Evolutionary conservation across 1,139 yeast genomes (phyloP), one percentile per base, ranked within the genome.

Genomic region (Yamadazyma taylorii): DNA sequence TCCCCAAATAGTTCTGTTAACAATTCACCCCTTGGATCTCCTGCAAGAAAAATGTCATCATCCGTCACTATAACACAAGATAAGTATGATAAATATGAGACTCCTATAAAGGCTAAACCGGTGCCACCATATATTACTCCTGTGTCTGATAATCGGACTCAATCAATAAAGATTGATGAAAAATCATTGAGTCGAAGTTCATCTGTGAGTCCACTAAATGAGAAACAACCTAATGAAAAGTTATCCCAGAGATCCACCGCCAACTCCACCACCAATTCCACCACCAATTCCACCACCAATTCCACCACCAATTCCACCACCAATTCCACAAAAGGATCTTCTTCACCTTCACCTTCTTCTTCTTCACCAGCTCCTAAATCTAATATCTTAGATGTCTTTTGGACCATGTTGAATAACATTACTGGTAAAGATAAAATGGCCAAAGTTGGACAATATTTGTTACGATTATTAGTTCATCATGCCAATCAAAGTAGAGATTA

Each of bases 351-450:
- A 17, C 11, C 23, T 17, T 15, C 36, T 8, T 5, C 16, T 3
- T 16, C 32, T 8, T 9, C 29, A 4, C 35, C 27, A 25, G 30
- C 37, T 15, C 38, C 40, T n/a, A n/a, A n/a, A 43, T 63, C 35
- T 2, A n/a, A 32, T 3, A 19, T 29, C 6, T 15, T 47, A 55
- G 81, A 77, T 35, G 61, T 81, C 4, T 63, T 80, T 39, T 72
- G 79, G 61, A 63, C 65, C 26, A 61, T 78, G 61, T 58, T 81
- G 40, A 75, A 73, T 42, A 72, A 73, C 39, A 58, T 82, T 19
- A 70, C 77, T 2, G 90, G 90, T 24, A 84, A 83, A 55, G 92
- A 84, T 52, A 81, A 82, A 51, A 43, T 81, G 47, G 85, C 87
- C 24, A 84, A 84, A 50, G 65, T 79, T 4, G 66, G 79, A 21